Evolutionary conservation across 805 yeast species (phyloP), one percentile per base, ranked within the genome.

Genomic region (Torulaspora indica): DNA sequence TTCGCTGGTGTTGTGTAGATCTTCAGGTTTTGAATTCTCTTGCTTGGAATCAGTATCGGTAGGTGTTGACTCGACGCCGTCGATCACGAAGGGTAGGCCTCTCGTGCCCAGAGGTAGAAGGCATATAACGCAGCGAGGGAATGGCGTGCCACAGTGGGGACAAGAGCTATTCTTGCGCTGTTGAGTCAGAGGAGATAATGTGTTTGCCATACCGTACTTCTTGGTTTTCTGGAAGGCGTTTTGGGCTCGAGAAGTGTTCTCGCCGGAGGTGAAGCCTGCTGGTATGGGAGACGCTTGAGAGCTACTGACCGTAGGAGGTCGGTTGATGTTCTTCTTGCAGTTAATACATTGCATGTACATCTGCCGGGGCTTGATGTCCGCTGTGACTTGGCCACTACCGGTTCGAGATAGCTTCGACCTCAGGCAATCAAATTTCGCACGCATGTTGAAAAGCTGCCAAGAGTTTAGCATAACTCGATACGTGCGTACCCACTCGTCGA

Each of bases 121-220:
- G 56, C 98, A 91, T 5, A 91, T 84, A 0, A 96, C 89, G 66
- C 98, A 91, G 50, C 95, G 69, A 0, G 98, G 97, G 17, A 88
- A 71, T 14, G 91, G 82, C 1, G 85, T 77, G 3, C 95, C 91
- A 69, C 98, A 91, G 55, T 85, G 85, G 0, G 90, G 89, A 61
- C 97, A 90, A 2, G 67, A 54, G 33, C 61, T 58, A 37, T 56
- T 61, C 28, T 57, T 57, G 14, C 49, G 56, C 27, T 48, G 38
- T 30, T 38, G 22, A 3, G 40, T 36, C n/a, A 40, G 35, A 8
- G 45, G 46, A 4, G 48, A 42, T 13, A 40, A 38, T 8, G 40
- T 39, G 39, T 42, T 42, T 8, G 46, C 40, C 52, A 45, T 45
- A n/a, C 48, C 48, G 23, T 39, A 48, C 37, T 45, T 48, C 32